These are phyloP conservation scores for Penicillium sp. DNA, from an alignment of 2,329 filamentous ascomycete genomes.

Conservation along the genomic window DNA sequence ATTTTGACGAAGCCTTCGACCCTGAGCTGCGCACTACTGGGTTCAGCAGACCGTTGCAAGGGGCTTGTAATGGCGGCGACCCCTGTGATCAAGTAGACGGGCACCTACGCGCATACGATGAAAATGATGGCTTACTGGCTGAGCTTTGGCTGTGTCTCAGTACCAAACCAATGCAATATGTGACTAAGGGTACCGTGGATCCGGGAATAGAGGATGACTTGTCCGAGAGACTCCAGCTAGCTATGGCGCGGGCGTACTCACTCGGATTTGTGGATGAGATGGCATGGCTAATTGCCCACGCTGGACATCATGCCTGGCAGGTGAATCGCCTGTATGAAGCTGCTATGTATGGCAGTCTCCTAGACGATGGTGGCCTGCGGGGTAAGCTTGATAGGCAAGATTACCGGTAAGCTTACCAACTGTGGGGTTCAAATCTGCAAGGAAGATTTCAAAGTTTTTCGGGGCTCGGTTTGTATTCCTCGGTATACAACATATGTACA, in stretches of 20 bases:
- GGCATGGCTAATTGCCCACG: neutral
- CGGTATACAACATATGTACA: too few relatives aligned
- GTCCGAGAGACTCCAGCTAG: neutral
- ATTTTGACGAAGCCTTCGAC: neutral
- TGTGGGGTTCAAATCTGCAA: neutral
- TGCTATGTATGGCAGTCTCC: neutral
- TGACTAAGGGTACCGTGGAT: neutral
- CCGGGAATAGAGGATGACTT: neutral
- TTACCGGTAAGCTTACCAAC: too few relatives aligned
- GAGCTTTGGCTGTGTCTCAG: neutral
- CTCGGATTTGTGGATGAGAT: neutral
- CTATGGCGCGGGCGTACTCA: neutral
- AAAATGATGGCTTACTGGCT: neutral
- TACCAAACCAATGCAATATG: neutral
- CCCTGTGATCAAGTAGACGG: neutral
- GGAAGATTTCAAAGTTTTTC: neutral
- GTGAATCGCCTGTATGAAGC: neutral
- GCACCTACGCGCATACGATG: neutral
- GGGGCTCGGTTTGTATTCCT: neutral
- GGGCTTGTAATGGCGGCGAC: neutral
- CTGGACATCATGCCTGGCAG: neutral
- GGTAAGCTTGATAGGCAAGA: neutral
- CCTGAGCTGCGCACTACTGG: neutral
- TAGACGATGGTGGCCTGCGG: neutral
- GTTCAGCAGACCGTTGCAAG: neutral